These are phyloP conservation scores for Eucalyptus paniculata DNA, from an alignment of 345 rosid species.

Conservation along the genomic window DNA sequence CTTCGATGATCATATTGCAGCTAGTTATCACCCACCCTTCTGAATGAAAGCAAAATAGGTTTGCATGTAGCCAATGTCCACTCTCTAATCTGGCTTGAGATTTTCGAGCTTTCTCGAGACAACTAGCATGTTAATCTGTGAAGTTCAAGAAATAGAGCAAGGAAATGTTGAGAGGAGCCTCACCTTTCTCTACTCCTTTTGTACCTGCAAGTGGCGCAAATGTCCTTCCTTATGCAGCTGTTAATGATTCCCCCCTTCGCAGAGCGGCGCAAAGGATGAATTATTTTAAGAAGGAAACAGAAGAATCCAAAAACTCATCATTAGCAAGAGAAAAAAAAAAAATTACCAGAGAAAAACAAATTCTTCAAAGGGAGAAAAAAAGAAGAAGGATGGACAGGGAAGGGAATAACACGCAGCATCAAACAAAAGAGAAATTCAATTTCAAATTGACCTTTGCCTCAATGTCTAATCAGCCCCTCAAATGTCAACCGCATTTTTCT, in stretches of 20 bases:
- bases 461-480: slow-evolving; percentile 11
- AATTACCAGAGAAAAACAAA: neutral
- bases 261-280: neutral
- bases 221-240: neutral
- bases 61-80: neutral
- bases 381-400: neutral
- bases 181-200: neutral
- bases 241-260: neutral
- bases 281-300: neutral
- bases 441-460: slow-evolving; percentile 17
- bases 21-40: neutral
- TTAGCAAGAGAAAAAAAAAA: neutral
- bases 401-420: neutral
- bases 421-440: neutral
- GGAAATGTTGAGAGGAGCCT: neutral
- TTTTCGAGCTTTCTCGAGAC: neutral
- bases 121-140: neutral
- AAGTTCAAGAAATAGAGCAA: neutral
- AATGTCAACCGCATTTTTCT: slow-evolving; percentile 34
- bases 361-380: neutral
- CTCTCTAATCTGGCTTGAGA: neutral
- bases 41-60: neutral
- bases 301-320: neutral
- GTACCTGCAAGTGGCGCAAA: neutral
- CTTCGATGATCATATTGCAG: neutral